Base-by-base conservation (phyloP, 495 filamentous ascomycete species). In the Penicillium simplicissimum region DNA sequence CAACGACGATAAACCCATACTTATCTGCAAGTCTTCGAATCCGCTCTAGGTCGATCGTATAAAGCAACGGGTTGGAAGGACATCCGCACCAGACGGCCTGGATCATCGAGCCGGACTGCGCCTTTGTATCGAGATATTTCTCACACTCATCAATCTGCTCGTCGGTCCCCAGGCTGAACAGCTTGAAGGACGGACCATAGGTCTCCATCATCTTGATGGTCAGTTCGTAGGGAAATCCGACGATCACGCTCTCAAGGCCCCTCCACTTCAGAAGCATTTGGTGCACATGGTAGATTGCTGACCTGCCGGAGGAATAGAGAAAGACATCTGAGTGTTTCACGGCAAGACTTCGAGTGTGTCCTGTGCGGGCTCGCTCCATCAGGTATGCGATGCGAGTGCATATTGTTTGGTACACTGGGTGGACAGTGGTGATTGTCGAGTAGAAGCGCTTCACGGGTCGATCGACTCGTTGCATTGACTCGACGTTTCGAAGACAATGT, bases 291-390 rank as follows among this genome's bases (percentile, higher is more conserved):
- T 47, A 25, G 55, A 84, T 71, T 19, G 76, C 76, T 4, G 73
- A 70, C 82, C 83, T 84, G 5, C 82, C 82, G 8, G 76, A 78
- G 10, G 70, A 67, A 47, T 73, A 80, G 0, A 85, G 60, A 34
- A 58, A 81, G 0, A 85, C 75, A 63, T 84, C 80, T 8, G 35
- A 53, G 13, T 3, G 15, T 1, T 36, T 36, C 33, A 53, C 51
- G 14, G 36, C 11, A 21, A 55, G 25, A 33, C 13, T 28, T 42
- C 25, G 19, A 55, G 15, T 19, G 14, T 19, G 11, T 0, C n/a
- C 23, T 14, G 37, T 31, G 4, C 53, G 53, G 35, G 59, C 43
- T 13, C 59, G 52, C n/a, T 38, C 40, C 36, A 62, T 33, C 11
- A 62, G 19, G 45, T 42, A 17, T 19, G 59, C 59, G 9, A 62